Evolutionary conservation across 495 filamentous ascomycete species (phyloP).

Genomic region (Articulospora tetracladia): DNA sequence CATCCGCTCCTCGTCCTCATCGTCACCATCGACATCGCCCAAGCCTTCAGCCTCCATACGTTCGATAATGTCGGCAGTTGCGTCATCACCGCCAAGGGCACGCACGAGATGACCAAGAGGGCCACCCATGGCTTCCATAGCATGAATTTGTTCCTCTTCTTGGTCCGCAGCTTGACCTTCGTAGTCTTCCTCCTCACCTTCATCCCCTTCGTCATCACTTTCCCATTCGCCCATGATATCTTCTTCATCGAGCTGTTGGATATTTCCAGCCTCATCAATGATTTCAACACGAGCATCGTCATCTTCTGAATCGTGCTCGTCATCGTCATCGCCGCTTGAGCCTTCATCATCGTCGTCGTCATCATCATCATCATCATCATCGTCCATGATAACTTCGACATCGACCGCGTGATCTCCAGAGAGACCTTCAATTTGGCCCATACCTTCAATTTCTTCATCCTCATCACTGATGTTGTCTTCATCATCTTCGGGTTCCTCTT

Average conservation of each 20-base stretch:
- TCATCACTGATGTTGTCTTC: conserved; percentile 93
- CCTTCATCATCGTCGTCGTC: conserved; percentile 59
- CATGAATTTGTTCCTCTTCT: conserved; percentile 27
- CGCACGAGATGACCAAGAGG: conserved; percentile 35
- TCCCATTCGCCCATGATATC: conserved; percentile 55
- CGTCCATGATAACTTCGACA: conserved; percentile 82
- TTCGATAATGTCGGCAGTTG: conserved; percentile 44
- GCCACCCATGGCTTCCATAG: conserved; percentile 26
- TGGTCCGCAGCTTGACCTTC: conserved; percentile 45
- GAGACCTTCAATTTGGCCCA: conserved; percentile 83
- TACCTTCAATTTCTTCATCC: conserved; percentile 75
- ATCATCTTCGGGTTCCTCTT: conserved; percentile 70
- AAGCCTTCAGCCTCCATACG: conserved; percentile 57
- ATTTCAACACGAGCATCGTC: conserved; percentile 48
- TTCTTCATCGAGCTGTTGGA: conserved; percentile 30
- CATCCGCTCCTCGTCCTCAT: conserved; percentile 28
- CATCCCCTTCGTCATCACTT: conserved; percentile 48
- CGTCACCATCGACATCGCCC: conserved; percentile 51
- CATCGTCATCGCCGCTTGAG: conserved; percentile 61
- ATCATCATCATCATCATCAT: conserved; percentile 59
- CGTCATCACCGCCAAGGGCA: conserved; percentile 32
- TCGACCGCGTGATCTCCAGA: conserved; percentile 72
- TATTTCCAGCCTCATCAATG: conserved; percentile 50
- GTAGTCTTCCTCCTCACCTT: conserved; percentile 40
- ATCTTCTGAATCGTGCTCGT: conserved; percentile 45